Evolutionary conservation across 176 grass and related monocot genomes (phyloP).

Genomic region (Triticum monococcum): DNA sequence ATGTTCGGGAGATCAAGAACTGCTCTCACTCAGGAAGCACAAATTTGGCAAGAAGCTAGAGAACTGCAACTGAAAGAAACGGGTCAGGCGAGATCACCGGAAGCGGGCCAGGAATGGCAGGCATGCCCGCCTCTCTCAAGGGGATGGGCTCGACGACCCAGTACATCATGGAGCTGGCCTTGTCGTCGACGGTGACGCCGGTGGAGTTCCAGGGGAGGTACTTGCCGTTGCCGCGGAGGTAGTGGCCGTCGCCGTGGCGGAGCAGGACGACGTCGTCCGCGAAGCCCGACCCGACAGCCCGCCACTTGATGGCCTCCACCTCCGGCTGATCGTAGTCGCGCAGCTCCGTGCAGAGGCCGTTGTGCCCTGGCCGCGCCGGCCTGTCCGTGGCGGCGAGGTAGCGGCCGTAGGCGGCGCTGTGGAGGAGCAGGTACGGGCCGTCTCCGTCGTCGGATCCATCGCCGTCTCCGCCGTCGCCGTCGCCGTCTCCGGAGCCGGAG

Average conservation of each 20-base stretch:
- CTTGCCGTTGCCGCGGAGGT: constrained; percentile 21
- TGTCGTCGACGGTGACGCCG: background rate
- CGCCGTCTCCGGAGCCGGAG: too few relatives aligned
- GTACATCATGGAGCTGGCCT: background rate
- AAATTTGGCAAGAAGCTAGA: too few relatives aligned
- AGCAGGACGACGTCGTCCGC: background rate
- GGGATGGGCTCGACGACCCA: constrained; percentile 7
- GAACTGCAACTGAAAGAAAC: background rate
- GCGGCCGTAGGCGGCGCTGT: constrained; percentile 13
- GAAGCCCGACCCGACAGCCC: background rate
- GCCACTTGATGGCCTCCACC: background rate
- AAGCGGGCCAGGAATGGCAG: background rate
- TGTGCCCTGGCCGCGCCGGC: background rate
- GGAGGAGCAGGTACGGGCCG: background rate
- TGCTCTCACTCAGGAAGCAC: too few relatives aligned
- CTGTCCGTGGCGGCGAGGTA: background rate
- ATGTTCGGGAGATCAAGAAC: background rate
- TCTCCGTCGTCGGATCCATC: background rate
- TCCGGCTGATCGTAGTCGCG: background rate
- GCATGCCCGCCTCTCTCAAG: background rate
- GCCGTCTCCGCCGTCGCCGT: background rate
- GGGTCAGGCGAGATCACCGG: background rate
- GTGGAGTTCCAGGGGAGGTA: background rate
- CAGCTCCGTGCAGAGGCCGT: background rate
- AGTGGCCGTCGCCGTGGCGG: background rate